Evolutionary conservation across 805 yeast species (phyloP), one percentile per base, ranked within the genome.

Genomic region (Zygotorulaspora chibaensis): DNA sequence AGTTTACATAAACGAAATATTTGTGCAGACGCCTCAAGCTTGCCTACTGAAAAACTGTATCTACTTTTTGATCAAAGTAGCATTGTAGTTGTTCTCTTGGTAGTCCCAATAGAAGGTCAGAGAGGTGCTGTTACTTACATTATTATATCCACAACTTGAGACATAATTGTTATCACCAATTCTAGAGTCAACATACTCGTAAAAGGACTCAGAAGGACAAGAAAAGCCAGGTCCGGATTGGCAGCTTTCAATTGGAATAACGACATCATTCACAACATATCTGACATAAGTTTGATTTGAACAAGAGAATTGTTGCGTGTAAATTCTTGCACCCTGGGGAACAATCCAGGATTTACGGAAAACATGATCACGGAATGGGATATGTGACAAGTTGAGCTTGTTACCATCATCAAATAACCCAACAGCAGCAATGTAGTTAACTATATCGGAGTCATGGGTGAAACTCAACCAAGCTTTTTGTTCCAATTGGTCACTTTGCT

Each of bases 381-480:
- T 68, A 40, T 65, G 61, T 51, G 73, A 73, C 17, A 67, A 56
- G 6, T 78, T 72, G 51, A 81, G 62, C 43, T 66, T 66, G 28
- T 64, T 54, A 16, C 59, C 67, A 8, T 61, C 55, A 20, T 58
- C 66, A 29, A 63, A 61, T 23, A 85, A 61, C 7, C 87, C 89
- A 39, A 85, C 65, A 2, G 91, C 85, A 25, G 86, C 69, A 55
- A 82, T 67, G 54, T 74, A 80, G 35, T 81, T 69, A 51, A 80
- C 70, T 35, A 86, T 64, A 51, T 83, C 84, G 31, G 83, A 76
- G 61, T 87, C 95, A 58, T 87, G 95, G 12, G 87, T 73, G 69
- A 86, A 83, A 53, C 80, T 83, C 53, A 84, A 71, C 72, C 83
- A 82, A 38, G 84, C 69, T 45, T 76, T 74, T 59, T 63, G 77